These are phyloP conservation scores for Apophysomyces variabilis DNA, from an alignment of 371 early-diverging fungal genomes.

Conservation along the genomic window DNA sequence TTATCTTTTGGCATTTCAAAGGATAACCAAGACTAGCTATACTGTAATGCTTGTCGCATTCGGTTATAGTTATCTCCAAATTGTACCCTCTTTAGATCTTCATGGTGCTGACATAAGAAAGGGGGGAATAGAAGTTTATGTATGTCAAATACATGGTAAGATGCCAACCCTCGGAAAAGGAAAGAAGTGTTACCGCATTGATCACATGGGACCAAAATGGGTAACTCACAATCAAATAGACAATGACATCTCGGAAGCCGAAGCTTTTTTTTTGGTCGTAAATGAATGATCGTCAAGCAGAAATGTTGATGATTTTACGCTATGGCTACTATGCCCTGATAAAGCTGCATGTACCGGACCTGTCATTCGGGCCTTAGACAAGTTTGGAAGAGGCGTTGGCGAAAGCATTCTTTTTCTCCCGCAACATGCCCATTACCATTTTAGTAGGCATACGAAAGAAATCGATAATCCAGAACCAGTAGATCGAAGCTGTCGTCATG, in stretches of 20 bases:
- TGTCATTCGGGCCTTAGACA: too few relatives aligned
- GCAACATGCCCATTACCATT: background rate
- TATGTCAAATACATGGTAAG: too few relatives aligned
- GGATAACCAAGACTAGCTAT: too few relatives aligned
- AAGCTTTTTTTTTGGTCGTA: background rate
- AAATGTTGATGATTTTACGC: background rate
- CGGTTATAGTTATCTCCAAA: too few relatives aligned
- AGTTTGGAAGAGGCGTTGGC: background rate
- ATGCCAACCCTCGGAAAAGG: too few relatives aligned
- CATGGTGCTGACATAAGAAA: too few relatives aligned
- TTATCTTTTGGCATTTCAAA: background rate
- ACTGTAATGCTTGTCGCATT: too few relatives aligned
- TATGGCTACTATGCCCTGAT: background rate
- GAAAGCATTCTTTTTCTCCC: background rate
- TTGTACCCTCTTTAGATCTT: too few relatives aligned
- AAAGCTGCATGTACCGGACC: background rate
- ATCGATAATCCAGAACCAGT: background rate
- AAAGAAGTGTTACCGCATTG: background rate
- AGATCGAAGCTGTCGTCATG: background rate
- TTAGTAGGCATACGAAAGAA: background rate
- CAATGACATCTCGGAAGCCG: background rate
- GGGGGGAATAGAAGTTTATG: too few relatives aligned
- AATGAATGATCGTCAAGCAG: background rate
- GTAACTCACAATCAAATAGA: background rate
- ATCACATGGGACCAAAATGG: slow-evolving; percentile 1